Base-by-base conservation (phyloP, 176 grass and related monocot genomes). In the Triticum turgidum region DNA sequence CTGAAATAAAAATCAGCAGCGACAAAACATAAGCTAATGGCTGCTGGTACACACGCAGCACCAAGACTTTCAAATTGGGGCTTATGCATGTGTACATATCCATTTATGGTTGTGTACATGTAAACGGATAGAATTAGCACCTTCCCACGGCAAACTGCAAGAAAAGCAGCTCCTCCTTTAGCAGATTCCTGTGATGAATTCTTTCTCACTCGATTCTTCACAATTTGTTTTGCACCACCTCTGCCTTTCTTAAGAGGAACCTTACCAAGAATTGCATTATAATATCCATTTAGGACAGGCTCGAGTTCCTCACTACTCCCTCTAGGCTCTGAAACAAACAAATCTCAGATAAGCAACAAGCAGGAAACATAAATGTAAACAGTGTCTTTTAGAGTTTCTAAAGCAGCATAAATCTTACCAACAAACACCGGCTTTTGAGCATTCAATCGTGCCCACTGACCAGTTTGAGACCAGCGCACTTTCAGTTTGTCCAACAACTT, bases 91-190 rank as follows among this genome's bases (percentile, higher is more conserved):
- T 67, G 64, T 56, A 76, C 34, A 88, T 74, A 79, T 87, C 47
- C 35, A 81, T 44, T 69, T 37, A 85, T 20, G 33, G 17, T 37
- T 38, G 69, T 66, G 84, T 21, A 69, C 58, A 73, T 76, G 58
- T 74, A 65, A 77, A 82, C 58, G 20, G 69, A 72, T 69, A 65
- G 6, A 92, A 76, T 39, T 65, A 83, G n/a, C 58, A 98, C 96
- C 96, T 98, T 98, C 32, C 96, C 93, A 44, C 93, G 93, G 65
- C 89, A 98, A 91, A 98, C 96, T 87, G 96, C 96, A 91, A 98
- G 91, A 91, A 98, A 87, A 91, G 91, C 88, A 86, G 96, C 96
- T 82, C 96, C 96, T 66, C 82, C 83, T 80, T 92, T 87, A 76
- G 65, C 37, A 76, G 88, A 76, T 82, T 90, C 83, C 56, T 92